Evolutionary conservation across 106 monocot species (phyloP).

Genomic region (Dactylorhiza incarnata): DNA sequence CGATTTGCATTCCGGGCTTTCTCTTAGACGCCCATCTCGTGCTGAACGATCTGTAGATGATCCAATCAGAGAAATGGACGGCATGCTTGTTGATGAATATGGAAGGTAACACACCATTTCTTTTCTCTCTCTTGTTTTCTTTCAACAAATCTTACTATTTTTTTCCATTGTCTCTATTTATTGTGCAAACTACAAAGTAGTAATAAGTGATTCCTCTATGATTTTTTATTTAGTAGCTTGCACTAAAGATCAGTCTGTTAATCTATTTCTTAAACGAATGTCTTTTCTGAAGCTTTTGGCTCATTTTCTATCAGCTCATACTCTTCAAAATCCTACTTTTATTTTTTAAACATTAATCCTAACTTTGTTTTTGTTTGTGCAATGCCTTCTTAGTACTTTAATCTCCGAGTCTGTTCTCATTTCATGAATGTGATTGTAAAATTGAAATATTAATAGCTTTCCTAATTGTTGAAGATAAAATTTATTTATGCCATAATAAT

Average conservation of each 20-base stretch:
- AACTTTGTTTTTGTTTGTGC: not conserved
- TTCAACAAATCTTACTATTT: not conserved
- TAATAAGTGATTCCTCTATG: not conserved
- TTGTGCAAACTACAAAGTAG: not conserved
- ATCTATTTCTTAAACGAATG: not conserved
- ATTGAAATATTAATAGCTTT: not conserved
- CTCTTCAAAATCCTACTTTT: not conserved
- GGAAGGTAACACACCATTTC: conserved; percentile 48
- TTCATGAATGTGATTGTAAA: not conserved
- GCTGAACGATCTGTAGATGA: conserved; percentile 94
- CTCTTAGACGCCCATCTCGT: conserved; percentile 68
- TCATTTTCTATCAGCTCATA: not conserved
- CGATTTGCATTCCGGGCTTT: conserved; percentile 38
- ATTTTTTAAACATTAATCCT: not conserved
- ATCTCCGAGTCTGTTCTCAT: not conserved
- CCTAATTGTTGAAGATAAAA: not conserved
- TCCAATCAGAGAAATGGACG: conserved; percentile 98
- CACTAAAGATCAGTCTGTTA: not conserved
- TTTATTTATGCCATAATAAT: not conserved
- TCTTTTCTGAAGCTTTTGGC: not conserved
- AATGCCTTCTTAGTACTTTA: not conserved
- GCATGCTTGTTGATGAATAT: conserved; percentile 93
- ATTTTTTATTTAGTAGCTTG: not conserved
- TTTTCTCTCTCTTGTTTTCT: not conserved
- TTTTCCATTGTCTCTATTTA: not conserved